Conservation (phyloP, 495 filamentous ascomycete genomes). For the Aspergillus baeticus region DNA sequence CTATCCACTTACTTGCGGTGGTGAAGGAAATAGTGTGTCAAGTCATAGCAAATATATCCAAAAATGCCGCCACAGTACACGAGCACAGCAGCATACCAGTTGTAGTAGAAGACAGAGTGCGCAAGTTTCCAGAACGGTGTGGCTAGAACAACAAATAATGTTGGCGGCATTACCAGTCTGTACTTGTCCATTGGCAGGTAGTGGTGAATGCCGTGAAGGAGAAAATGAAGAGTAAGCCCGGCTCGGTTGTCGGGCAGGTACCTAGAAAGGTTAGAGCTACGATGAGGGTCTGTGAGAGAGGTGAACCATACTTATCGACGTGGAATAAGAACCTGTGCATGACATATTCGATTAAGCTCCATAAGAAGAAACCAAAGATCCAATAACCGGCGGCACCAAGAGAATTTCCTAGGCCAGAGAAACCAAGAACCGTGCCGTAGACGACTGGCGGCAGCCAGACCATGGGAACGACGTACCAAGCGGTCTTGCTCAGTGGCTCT, state of each 20-base stretch:
- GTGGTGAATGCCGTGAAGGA: constrained; percentile 96
- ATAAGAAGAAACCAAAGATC: constrained; percentile 65
- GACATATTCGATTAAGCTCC: constrained; percentile 88
- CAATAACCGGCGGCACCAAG: constrained; percentile 54
- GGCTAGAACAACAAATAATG: constrained; percentile 82
- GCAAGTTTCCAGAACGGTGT: constrained; percentile 92
- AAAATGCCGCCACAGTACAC: constrained; percentile 90
- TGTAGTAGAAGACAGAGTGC: constrained; percentile 76
- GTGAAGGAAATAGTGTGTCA: constrained; percentile 99
- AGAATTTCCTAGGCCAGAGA: constrained; percentile 51
- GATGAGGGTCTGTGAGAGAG: neutral
- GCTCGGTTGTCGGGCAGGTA: constrained; percentile 90
- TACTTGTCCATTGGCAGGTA: constrained; percentile 98
- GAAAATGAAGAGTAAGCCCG: constrained; percentile 85
- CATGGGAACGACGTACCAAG: constrained; percentile 85
- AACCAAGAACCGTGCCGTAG: constrained; percentile 71
- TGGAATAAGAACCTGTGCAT: constrained; percentile 95
- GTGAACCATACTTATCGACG: constrained; percentile 70
- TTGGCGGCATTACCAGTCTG: constrained; percentile 94
- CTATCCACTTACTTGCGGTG: constrained; percentile 71
- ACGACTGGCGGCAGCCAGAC: constrained; percentile 82
- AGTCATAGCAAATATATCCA: constrained; percentile 93
- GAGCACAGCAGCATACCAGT: constrained; percentile 76
- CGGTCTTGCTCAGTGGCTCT: constrained; percentile 88
- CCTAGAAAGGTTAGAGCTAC: constrained; percentile 37